Evolutionary conservation across 179 eudicot genomes (phyloP).

Genomic region (Spinacia oleracea): DNA sequence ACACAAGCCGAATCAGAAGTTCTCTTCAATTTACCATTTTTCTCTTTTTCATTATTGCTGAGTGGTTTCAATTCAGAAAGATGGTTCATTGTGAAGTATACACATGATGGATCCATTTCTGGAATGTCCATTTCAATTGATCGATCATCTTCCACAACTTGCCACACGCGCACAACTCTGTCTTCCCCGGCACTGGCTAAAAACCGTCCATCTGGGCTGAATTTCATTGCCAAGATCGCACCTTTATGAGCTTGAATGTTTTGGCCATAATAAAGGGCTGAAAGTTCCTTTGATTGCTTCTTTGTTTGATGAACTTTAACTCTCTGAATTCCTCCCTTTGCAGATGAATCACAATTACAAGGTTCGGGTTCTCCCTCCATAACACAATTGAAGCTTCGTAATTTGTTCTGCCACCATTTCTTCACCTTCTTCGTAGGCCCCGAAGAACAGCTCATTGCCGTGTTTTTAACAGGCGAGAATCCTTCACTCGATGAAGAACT

Average conservation of each 20-base stretch:
- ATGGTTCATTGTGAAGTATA: slow-evolving; percentile 70
- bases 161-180: slow-evolving; percentile 75
- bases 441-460: slow-evolving; percentile 23
- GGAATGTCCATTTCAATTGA: slow-evolving; percentile 56
- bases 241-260: slow-evolving; percentile 84
- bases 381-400: slow-evolving; percentile 56
- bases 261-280: slow-evolving; percentile 74
- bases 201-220: slow-evolving; percentile 74
- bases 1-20: slow-evolving; percentile 78
- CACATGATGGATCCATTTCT: slow-evolving; percentile 67
- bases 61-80: slow-evolving; percentile 65
- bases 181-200: slow-evolving; percentile 93
- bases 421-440: slow-evolving; percentile 43
- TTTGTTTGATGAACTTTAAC: slow-evolving; percentile 59
- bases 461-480: slow-evolving; percentile 22
- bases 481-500: slow-evolving; percentile 36
- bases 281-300: slow-evolving; percentile 69
- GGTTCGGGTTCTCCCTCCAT: slow-evolving; percentile 36
- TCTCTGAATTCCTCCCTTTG: slow-evolving; percentile 46
- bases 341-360: slow-evolving; percentile 29
- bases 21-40: slow-evolving; percentile 40
- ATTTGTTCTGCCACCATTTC: slow-evolving; percentile 53
- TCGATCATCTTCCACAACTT: slow-evolving; percentile 70
- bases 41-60: slow-evolving; percentile 43
- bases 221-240: slow-evolving; percentile 78